Percentiles rank a stretch among this genome's conserved stretches.
Evolutionary conservation across 192 early-diverging fungal genomes (phyloP).

Genomic region (Umbelopsis sp.): DNA sequence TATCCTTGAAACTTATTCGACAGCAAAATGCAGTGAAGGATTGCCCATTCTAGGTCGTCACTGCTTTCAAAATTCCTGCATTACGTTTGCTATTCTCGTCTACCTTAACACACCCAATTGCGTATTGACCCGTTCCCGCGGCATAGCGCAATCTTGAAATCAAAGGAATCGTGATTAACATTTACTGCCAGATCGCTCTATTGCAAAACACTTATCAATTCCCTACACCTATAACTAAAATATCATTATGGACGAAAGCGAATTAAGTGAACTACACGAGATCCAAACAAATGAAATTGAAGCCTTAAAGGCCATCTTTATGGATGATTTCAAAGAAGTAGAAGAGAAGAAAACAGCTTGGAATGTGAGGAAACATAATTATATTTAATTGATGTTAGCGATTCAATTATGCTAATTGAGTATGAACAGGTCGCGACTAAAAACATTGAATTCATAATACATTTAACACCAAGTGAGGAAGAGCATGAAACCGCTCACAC

Average conservation of each 20-base stretch:
- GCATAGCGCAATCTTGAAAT: not conserved
- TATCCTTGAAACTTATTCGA: not conserved
- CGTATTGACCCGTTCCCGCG: not conserved
- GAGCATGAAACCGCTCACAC: constrained; percentile 48
- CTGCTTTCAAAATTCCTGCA: constrained; percentile 3
- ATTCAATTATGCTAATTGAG: not conserved
- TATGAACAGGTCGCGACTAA: constrained; percentile 38
- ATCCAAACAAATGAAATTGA: constrained; percentile 74
- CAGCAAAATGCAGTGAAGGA: constrained; percentile 16
- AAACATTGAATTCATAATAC: constrained; percentile 53
- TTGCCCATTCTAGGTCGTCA: constrained; percentile 1
- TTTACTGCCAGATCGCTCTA: not conserved
- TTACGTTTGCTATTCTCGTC: not conserved
- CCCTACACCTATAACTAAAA: not conserved
- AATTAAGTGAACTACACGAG: constrained; percentile 55
- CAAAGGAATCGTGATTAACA: not conserved
- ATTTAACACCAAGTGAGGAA: constrained; percentile 46
- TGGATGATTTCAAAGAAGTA: constrained; percentile 58
- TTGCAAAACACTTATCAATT: not conserved
- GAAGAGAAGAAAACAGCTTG: constrained; percentile 47
- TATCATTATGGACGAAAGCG: constrained; percentile 7
- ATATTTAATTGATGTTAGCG: not conserved
- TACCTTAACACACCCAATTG: not conserved
- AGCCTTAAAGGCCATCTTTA: constrained; percentile 65
- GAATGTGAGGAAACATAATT: constrained; percentile 46